A percentile compares a stretch with the other conserved stretches of the same genome.
Conservation (phyloP, 2,329 filamentous ascomycete species). For the Nannizziopsis barbatae region DNA sequence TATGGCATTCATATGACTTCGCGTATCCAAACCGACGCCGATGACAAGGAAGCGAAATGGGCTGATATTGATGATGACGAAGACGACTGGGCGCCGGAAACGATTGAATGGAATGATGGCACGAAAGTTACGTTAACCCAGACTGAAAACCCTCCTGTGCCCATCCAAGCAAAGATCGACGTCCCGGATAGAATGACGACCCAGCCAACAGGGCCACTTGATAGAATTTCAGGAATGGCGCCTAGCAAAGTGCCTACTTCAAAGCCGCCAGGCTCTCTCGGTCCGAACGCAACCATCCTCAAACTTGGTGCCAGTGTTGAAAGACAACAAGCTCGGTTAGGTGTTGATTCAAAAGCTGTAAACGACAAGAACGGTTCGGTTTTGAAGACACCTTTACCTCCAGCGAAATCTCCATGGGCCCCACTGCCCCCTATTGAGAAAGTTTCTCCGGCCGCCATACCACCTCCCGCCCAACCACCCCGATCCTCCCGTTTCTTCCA, state of each 20-base stretch:
- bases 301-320: slow-evolving; percentile 38
- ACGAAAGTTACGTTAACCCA: slow-evolving; percentile 52
- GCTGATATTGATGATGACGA: slow-evolving; percentile 59
- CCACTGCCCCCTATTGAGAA: slow-evolving; percentile 74
- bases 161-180: slow-evolving; percentile 17
- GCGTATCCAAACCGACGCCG: slow-evolving; percentile 51
- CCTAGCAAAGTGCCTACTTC: slow-evolving; percentile 21
- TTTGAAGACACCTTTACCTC: slow-evolving; percentile 39
- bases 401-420: slow-evolving; percentile 88
- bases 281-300: slow-evolving; percentile 41
- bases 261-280: slow-evolving; percentile 36
- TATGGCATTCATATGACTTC: slow-evolving; percentile 59
- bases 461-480: slow-evolving; percentile 38
- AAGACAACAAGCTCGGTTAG: slow-evolving; percentile 34
- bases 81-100: slow-evolving; percentile 57
- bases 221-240: slow-evolving; percentile 16
- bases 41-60: slow-evolving; percentile 55
- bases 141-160: slow-evolving; percentile 22
- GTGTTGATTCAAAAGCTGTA: slow-evolving; percentile 39
- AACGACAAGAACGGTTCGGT: slow-evolving; percentile 44
- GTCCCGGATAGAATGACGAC: slow-evolving; percentile 14
- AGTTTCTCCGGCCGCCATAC: slow-evolving; percentile 56
- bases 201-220: slow-evolving; percentile 2
- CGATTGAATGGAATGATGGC: slow-evolving; percentile 58
- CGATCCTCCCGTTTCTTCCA: slow-evolving; percentile 40